Evolutionary conservation across 2,329 filamentous ascomycete species (phyloP), one percentile per base, ranked within the genome.

Genomic region (Talaromyces sp.): DNA sequence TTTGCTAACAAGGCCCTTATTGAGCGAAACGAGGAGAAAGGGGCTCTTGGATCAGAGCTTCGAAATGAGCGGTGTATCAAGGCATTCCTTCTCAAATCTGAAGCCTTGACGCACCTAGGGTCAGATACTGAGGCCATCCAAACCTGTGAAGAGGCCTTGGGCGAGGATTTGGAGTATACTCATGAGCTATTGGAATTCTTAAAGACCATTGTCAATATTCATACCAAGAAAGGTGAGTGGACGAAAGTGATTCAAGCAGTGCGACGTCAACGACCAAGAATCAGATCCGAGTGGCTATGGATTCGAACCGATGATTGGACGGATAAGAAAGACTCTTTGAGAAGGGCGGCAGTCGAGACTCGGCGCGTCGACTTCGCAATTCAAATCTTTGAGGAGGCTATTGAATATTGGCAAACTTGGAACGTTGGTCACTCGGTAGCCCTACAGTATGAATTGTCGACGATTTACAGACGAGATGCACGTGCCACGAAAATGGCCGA

Each of bases 161-260:
- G 56, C 19, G 56, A 59, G 22, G 56, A 59, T 5, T 45, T 59
- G 14, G 56, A 59, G 24, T 59, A 59, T 14, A 59, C 56, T 11
- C 16, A 31, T 43, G 56, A 59, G 1, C 3, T 59, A 31, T 27
- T 59, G 22, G 56, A 59, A 10, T 59, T 59, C 11, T 39, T 59
- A 37, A 59, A 59, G 8, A 59, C 35, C 8, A 59, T 59, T n/a
- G 56, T 59, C 39, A 37, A 45, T 22, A 59, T 59, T 27, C 56
- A 59, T 33, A 45, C 56, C 56, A 59, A 45, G 56, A 59, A 59
- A 24, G 22, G 8, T 7, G 56, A 59, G 24, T 59, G 56, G 56
- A 59, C 56, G 19, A 59, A 43, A 43, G 16, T 59, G 35, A 59
- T 59, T 43, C 56, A 59, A 43, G 39, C 56, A n/a, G 56, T 59